A percentile compares a stretch with the other conserved stretches of the same genome.
phyloP scores from a whole-genome alignment of 441 rosid species.

The Kokia cookei region DNA sequence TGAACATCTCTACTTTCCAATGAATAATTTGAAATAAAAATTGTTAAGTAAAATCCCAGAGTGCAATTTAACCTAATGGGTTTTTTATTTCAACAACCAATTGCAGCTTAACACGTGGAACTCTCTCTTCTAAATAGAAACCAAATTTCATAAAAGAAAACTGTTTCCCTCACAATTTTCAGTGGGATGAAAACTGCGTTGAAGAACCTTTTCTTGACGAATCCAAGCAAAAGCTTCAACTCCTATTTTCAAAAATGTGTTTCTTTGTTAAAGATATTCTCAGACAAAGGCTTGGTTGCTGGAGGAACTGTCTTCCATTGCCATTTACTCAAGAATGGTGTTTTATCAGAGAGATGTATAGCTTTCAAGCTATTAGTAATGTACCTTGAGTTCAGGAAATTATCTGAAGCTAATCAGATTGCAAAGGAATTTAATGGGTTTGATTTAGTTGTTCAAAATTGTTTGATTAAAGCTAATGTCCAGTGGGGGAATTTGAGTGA shows the following conservation, averaged over 20 bases:
- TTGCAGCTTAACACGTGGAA: too few relatives aligned
- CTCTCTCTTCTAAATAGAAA: too few relatives aligned
- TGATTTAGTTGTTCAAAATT: conserved; percentile 41
- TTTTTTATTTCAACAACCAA: too few relatives aligned
- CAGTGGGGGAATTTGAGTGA: conserved; percentile 39
- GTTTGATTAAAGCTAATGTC: conserved; percentile 30
- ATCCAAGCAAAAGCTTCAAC: conserved; percentile 22
- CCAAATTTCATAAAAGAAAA: too few relatives aligned
- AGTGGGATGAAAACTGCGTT: conserved; percentile 22
- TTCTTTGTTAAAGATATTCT: conserved; percentile 26
- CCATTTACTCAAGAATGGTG: conserved; percentile 39
- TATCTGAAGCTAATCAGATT: conserved; percentile 35
- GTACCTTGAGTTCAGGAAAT: conserved; percentile 35
- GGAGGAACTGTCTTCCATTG: conserved; percentile 43
- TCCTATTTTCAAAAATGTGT: conserved; percentile 19
- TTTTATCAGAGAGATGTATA: conserved; percentile 32
- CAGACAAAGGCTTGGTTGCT: conserved; percentile 19
- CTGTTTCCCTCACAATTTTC: not conserved
- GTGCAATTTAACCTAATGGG: too few relatives aligned
- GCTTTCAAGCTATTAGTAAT: conserved; percentile 43
- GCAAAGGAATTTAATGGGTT: conserved; percentile 37
- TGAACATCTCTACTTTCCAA: too few relatives aligned
- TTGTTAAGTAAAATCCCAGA: too few relatives aligned
- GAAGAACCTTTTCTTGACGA: conserved; percentile 17
- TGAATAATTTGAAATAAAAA: too few relatives aligned